phyloP scores from a whole-genome alignment of 805 yeast genomes.

The Candida caryicola region DNA sequence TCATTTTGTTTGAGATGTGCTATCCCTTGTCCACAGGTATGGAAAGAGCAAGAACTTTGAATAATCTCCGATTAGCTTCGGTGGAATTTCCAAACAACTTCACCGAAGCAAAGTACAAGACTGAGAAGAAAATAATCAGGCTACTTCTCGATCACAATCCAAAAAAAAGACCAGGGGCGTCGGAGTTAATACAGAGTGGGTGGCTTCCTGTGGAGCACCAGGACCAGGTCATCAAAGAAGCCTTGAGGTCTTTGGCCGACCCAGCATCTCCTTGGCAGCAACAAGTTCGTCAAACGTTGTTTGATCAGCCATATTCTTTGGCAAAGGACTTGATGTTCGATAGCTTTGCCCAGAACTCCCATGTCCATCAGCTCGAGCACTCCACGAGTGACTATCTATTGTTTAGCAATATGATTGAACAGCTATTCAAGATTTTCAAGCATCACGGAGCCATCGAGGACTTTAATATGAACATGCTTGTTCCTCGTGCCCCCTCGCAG shows the following conservation, averaged over 20 bases:
- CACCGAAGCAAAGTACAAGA: slow-evolving; percentile 43
- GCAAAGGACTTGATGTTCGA: slow-evolving; percentile 87
- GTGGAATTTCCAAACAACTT: slow-evolving; percentile 75
- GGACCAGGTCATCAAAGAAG: slow-evolving; percentile 86
- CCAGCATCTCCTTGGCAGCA: slow-evolving; percentile 94
- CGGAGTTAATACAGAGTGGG: slow-evolving; percentile 72
- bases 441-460: slow-evolving; percentile 88
- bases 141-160: slow-evolving; percentile 79
- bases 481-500: slow-evolving; percentile 75
- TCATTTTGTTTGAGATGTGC: slow-evolving; percentile 94
- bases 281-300: slow-evolving; percentile 83
- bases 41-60: slow-evolving; percentile 83
- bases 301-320: slow-evolving; percentile 78
- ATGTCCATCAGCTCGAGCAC: slow-evolving; percentile 24
- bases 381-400: slow-evolving; percentile 49
- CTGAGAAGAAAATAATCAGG: slow-evolving; percentile 67
- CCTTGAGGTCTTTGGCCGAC: slow-evolving; percentile 77
- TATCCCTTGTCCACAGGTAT: slow-evolving; percentile 82
- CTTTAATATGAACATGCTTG: slow-evolving; percentile 57
- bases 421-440: slow-evolving; percentile 61
- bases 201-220: slow-evolving; percentile 84
- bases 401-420: slow-evolving; percentile 57
- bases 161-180: slow-evolving; percentile 73
- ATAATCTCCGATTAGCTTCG: slow-evolving; percentile 54
- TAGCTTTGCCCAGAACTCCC: slow-evolving; percentile 29